Evolutionary conservation across 139 green algal species (phyloP), one percentile per base, ranked within the genome.

Genomic region (Bryopsis sp.): DNA sequence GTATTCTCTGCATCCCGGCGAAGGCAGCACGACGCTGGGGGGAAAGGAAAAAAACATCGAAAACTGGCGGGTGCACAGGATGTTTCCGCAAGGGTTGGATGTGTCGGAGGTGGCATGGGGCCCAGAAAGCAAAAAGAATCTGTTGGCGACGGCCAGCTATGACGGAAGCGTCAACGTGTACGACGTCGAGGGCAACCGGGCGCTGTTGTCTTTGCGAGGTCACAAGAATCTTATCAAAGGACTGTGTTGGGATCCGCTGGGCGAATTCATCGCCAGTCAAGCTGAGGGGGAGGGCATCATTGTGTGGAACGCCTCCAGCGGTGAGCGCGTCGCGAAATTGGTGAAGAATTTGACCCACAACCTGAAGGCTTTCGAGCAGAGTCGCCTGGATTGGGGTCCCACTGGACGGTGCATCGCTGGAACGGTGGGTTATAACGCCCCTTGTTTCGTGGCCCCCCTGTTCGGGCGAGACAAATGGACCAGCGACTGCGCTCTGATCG

Each of bases 241-340:
- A 31, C 78, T 99, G 15, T 86, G 89, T 1, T 99, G 93, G 91
- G 94, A 99, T 82, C 94, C 94, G 0, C 81, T 97, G 7, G 86
- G 86, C 39, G 81, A 71, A 2, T 97, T 92, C 78, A 71, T 97
- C 28, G 91, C 88, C 31, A 88, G 54, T 37, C 87, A 95, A 74
- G 79, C 79, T 2, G 91, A 95, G 68, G 80, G 90, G 71, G 85
- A 88, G 48, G 83, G 79, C 33, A 74, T 94, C 37, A 85, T 90
- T 47, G 75, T 98, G 6, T 97, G 91, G 90, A 63, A 75, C 29
- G 65, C 70, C 8, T 79, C 84, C 32, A 82, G 89, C 68, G 96
- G 93, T 86, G 71, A 36, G 0, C 50, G 63, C 1, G 78, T 87
- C 24, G 58, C 60, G 0, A 35, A 70, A 5, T 39, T 95, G 2